These are phyloP conservation scores for Pseudodiploospora longispora DNA, from an alignment of 2,329 filamentous ascomycete genomes.

Conservation along the genomic window DNA sequence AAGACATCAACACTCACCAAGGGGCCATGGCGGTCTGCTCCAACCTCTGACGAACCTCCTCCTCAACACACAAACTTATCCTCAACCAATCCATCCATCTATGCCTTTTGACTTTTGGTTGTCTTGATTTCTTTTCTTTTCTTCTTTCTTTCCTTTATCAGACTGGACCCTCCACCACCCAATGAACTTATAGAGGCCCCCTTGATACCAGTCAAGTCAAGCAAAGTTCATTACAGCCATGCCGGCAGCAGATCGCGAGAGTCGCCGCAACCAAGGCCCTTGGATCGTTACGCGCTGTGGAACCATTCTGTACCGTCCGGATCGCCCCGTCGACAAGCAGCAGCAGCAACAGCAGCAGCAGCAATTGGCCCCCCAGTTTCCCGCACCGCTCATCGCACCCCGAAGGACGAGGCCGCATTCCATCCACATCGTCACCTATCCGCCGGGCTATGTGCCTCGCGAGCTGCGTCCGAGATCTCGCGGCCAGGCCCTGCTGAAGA, in stretches of 20 bases:
- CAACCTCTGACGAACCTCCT: too few relatives aligned
- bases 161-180: constrained; percentile 2
- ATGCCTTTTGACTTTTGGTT: too few relatives aligned
- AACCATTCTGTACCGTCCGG: constrained; percentile 23
- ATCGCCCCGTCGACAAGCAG: constrained; percentile 4
- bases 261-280: constrained; percentile 10
- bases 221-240: constrained; percentile 2
- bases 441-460: constrained; percentile 35
- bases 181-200: constrained; percentile 2
- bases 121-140: too few relatives aligned
- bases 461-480: constrained; percentile 26
- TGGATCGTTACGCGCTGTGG: constrained; percentile 17
- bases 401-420: constrained; percentile 31
- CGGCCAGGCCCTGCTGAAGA: constrained; percentile 5
- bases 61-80: too few relatives aligned
- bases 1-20: too few relatives aligned
- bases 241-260: constrained; percentile 3
- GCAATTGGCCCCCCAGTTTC: constrained; percentile 17
- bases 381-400: constrained; percentile 30
- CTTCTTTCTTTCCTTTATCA: not conserved
- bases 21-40: too few relatives aligned
- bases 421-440: constrained; percentile 35
- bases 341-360: not conserved
- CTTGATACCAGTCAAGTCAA: constrained; percentile 1
- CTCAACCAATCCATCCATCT: too few relatives aligned